Evolutionary conservation across 1,284 basidiomycete species (phyloP).

Genomic region (Porogramme epimiltina): DNA sequence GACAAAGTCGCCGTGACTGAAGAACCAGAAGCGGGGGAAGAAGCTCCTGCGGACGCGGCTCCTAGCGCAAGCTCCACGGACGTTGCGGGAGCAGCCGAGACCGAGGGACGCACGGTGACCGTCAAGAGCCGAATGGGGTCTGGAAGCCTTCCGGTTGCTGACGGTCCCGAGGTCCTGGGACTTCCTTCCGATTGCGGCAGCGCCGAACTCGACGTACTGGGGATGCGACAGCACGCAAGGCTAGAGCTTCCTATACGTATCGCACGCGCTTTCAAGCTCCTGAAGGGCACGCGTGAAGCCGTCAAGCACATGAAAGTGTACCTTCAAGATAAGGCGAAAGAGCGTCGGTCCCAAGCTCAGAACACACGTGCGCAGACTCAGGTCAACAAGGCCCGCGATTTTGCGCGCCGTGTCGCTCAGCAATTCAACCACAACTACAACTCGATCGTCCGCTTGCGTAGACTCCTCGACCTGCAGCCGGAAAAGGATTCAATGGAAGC

Average conservation of each 20-base stretch:
- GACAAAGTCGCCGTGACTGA: no score
- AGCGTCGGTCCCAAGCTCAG: not conserved
- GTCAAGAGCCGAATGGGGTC: no score
- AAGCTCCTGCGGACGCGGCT: no score
- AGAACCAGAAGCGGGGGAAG: no score
- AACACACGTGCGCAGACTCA: not conserved
- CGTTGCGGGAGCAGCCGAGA: no score
- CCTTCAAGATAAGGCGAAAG: not conserved
- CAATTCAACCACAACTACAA: not conserved
- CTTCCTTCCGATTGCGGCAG: not conserved
- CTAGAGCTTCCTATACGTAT: not conserved
- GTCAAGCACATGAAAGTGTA: not conserved
- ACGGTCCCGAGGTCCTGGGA: not conserved
- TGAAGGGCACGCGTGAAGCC: not conserved
- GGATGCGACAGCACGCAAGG: not conserved
- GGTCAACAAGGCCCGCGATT: not conserved
- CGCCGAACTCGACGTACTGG: not conserved
- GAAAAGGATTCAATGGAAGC: not conserved
- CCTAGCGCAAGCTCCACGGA: no score
- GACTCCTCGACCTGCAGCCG: not conserved
- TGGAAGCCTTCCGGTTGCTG: no score
- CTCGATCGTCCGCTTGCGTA: not conserved
- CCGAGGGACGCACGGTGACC: no score
- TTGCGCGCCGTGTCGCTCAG: not conserved
- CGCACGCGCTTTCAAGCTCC: not conserved